A percentile compares a stretch with the other conserved stretches of the same genome.
Evolutionary conservation across 1,284 basidiomycete genomes (phyloP).

Genomic region (Butyriboletus appendiculatus): DNA sequence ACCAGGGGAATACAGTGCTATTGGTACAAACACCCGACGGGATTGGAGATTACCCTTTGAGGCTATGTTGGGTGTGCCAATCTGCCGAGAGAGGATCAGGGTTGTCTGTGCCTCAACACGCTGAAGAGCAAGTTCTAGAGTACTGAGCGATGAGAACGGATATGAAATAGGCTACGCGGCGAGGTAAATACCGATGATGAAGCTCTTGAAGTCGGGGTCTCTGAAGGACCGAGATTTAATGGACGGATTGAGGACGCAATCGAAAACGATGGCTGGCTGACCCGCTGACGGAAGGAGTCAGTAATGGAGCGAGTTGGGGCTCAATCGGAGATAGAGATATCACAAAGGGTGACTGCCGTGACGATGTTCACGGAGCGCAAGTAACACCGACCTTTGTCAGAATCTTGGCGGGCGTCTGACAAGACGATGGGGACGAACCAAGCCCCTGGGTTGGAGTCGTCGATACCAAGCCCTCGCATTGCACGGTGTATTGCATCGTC

Average conservation of each 20-base stretch:
- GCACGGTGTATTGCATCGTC: conserved; percentile 58
- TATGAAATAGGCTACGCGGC: neutral
- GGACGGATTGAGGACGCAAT: conserved; percentile 61
- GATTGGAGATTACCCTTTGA: conserved; percentile 63
- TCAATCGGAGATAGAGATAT: conserved; percentile 6
- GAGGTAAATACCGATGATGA: conserved; percentile 57
- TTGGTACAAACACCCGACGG: conserved; percentile 56
- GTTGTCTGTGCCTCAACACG: conserved; percentile 61
- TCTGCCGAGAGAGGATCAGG: conserved; percentile 59
- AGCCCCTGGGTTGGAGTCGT: conserved; percentile 37
- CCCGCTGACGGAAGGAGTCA: conserved; percentile 49
- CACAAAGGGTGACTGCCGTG: neutral
- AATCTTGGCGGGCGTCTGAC: conserved; percentile 59
- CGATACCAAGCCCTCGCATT: conserved; percentile 49
- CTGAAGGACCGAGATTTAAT: conserved; percentile 58
- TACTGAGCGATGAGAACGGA: conserved; percentile 7
- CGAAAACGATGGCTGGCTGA: conserved; percentile 66
- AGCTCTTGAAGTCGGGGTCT: conserved; percentile 65
- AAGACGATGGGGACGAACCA: conserved; percentile 75
- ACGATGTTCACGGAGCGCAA: conserved; percentile 7
- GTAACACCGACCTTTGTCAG: conserved; percentile 62
- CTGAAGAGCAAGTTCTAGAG: conserved; percentile 63
- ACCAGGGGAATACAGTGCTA: conserved; percentile 39
- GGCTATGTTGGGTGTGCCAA: conserved; percentile 68
- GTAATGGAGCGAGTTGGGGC: neutral